Evolutionary conservation across 352 stramenopile genomes (phyloP).

Genomic region (Pythium guiyangense): DNA sequence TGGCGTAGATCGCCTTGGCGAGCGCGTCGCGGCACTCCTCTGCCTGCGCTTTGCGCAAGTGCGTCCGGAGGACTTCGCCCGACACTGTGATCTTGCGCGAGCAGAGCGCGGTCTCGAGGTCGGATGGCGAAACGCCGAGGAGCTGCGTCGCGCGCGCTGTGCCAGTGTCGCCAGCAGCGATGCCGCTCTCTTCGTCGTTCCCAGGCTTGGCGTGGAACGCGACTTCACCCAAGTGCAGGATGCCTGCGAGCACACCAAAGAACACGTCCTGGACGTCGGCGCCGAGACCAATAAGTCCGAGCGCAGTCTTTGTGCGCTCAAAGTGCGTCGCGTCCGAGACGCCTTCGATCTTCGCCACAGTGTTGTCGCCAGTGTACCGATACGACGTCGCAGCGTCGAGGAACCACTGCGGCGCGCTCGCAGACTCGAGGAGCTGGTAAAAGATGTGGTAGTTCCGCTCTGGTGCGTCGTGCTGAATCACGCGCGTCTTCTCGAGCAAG

Average conservation of each 20-base stretch:
- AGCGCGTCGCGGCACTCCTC: conserved; percentile 92
- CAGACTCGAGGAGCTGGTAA: conserved; percentile 65
- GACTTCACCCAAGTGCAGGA: conserved; percentile 97
- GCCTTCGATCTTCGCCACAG: conserved; percentile 61
- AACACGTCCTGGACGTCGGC: conserved; percentile 48
- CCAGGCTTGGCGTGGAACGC: conserved; percentile 72
- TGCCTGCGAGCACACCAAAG: conserved; percentile 81
- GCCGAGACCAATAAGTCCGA: conserved; percentile 60
- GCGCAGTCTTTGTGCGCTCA: conserved; percentile 54
- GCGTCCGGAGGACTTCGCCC: conserved; percentile 64
- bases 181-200: conserved; percentile 69
- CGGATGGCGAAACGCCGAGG: conserved; percentile 41
- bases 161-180: conserved; percentile 30
- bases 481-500: conserved; percentile 95
- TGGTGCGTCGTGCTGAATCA: conserved; percentile 90
- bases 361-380: conserved; percentile 58
- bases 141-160: conserved; percentile 40
- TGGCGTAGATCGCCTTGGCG: conserved; percentile 95
- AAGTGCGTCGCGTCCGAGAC: conserved; percentile 71
- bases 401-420: conserved; percentile 16
- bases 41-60: conserved; percentile 84
- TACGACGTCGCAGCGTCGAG: conserved; percentile 51
- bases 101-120: conserved; percentile 67
- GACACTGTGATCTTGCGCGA: conserved; percentile 60
- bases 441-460: conserved; percentile 98